These are phyloP conservation scores for Claviceps sorghi DNA, from an alignment of 2,329 filamentous ascomycete species.

Conservation along the genomic window DNA sequence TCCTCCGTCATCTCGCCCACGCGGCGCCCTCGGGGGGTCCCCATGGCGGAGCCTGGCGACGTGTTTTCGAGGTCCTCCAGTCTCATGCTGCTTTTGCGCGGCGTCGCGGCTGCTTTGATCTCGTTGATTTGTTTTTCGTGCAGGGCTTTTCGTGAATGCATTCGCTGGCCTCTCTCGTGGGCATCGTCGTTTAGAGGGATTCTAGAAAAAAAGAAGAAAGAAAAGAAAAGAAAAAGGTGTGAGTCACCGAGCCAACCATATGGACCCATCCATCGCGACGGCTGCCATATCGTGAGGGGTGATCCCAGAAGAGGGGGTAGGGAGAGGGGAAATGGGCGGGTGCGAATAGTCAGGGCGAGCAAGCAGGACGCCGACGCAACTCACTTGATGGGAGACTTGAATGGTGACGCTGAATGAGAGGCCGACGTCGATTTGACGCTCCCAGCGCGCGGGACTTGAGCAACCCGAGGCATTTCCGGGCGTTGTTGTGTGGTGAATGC, in stretches of 20 bases:
- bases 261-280: background rate
- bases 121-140: slow-evolving; percentile 88
- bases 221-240: slow-evolving; percentile 7
- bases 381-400: slow-evolving; percentile 44
- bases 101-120: slow-evolving; percentile 58
- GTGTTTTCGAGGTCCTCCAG: slow-evolving; percentile 44
- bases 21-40: slow-evolving; percentile 31
- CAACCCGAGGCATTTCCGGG: slow-evolving; percentile 41
- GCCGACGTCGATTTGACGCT: slow-evolving; percentile 32
- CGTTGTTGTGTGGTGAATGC: slow-evolving; percentile 1
- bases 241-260: background rate
- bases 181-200: slow-evolving; percentile 95
- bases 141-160: slow-evolving; percentile 74
- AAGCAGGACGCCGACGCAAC: slow-evolving; percentile 11
- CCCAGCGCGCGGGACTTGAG: slow-evolving; percentile 37
- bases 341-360: slow-evolving; percentile 1
- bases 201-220: slow-evolving; percentile 26
- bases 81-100: slow-evolving; percentile 47
- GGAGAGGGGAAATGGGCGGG: background rate
- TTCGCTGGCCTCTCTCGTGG: slow-evolving; percentile 74
- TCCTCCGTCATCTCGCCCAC: slow-evolving; percentile 36
- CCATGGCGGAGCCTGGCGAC: slow-evolving; percentile 39
- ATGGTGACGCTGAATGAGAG: slow-evolving; percentile 34
- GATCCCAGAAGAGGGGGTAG: background rate
- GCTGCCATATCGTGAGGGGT: background rate